phyloP scores from a whole-genome alignment of 116 monocot genomes.

The Phalaenopsis hybrid region DNA sequence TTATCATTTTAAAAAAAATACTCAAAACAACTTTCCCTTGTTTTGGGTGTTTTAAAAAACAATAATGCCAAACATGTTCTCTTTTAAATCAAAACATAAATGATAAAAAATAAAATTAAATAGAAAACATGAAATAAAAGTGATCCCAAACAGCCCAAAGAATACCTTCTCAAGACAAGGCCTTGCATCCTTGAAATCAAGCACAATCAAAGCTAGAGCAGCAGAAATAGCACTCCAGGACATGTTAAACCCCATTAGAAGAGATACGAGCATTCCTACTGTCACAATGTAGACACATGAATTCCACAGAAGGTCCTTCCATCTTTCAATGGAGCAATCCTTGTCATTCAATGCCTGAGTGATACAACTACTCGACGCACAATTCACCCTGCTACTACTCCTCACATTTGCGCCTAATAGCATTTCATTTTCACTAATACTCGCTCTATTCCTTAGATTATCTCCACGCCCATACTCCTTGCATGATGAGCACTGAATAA shows the following conservation, averaged over 20 bases:
- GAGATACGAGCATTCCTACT: slow-evolving; percentile 57
- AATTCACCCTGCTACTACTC: slow-evolving; percentile 4
- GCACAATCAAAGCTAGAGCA: slow-evolving; percentile 61
- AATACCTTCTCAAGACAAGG: slow-evolving; percentile 68
- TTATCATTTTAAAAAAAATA: too few relatives aligned
- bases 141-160: not conserved
- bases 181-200: slow-evolving; percentile 70
- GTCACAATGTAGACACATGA: slow-evolving; percentile 54
- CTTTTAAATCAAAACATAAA: too few relatives aligned
- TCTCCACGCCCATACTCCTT: slow-evolving; percentile 1
- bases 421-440: slow-evolving; percentile 7
- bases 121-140: too few relatives aligned
- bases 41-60: too few relatives aligned
- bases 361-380: slow-evolving; percentile 2
- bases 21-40: too few relatives aligned
- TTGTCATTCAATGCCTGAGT: slow-evolving; percentile 21
- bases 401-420: not conserved
- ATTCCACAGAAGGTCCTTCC: slow-evolving; percentile 51
- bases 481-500: slow-evolving; percentile 10
- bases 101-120: too few relatives aligned
- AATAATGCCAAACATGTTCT: too few relatives aligned
- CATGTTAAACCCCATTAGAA: slow-evolving; percentile 68
- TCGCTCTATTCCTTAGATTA: slow-evolving; percentile 11
- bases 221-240: slow-evolving; percentile 77
- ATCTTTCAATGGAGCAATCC: slow-evolving; percentile 18